Conservation (phyloP, 257 asterid species). For the Eucommia ulmoides region DNA sequence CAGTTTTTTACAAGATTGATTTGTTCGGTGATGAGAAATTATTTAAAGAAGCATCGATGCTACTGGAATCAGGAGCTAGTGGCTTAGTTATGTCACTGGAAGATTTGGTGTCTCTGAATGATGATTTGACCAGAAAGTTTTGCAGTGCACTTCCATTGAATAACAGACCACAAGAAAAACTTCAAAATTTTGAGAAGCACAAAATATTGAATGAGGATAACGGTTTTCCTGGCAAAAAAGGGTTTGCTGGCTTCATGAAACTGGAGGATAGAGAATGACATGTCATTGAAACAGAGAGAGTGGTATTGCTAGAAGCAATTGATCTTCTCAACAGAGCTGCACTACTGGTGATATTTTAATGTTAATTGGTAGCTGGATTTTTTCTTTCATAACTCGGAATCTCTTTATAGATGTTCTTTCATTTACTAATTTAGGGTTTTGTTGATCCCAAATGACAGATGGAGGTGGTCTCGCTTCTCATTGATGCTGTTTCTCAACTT, state of each 20-base stretch:
- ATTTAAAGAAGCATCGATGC: slow-evolving; percentile 20
- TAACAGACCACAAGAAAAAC: slow-evolving; percentile 20
- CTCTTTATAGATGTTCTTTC: slow-evolving; percentile 14
- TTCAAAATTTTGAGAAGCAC: slow-evolving; percentile 23
- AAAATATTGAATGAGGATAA: slow-evolving; percentile 25
- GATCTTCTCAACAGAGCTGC: slow-evolving; percentile 58
- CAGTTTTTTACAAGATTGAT: slow-evolving; percentile 48
- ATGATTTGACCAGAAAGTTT: slow-evolving; percentile 33
- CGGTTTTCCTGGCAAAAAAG: slow-evolving; percentile 50
- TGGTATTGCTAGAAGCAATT: slow-evolving; percentile 51
- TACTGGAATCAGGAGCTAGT: slow-evolving; percentile 60
- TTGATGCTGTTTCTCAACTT: slow-evolving; percentile 95
- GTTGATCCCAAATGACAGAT: slow-evolving; percentile 56
- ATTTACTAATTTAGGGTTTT: slow-evolving; percentile 19
- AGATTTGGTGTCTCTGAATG: slow-evolving; percentile 36
- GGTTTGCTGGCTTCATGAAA: slow-evolving; percentile 40
- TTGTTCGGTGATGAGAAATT: slow-evolving; percentile 28
- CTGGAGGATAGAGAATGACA: slow-evolving; percentile 55
- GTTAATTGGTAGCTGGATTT: slow-evolving; percentile 53
- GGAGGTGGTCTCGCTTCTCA: slow-evolving; percentile 95
- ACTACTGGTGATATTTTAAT: slow-evolving; percentile 86
- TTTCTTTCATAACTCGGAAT: too few relatives aligned
- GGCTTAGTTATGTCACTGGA: slow-evolving; percentile 65
- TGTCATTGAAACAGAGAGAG: slow-evolving; percentile 52
- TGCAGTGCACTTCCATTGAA: slow-evolving; percentile 18